A percentile compares a stretch with the other conserved stretches of the same genome.
phyloP scores from a whole-genome alignment of 2,329 filamentous ascomycete genomes.

The Calonectria hawksworthii region DNA sequence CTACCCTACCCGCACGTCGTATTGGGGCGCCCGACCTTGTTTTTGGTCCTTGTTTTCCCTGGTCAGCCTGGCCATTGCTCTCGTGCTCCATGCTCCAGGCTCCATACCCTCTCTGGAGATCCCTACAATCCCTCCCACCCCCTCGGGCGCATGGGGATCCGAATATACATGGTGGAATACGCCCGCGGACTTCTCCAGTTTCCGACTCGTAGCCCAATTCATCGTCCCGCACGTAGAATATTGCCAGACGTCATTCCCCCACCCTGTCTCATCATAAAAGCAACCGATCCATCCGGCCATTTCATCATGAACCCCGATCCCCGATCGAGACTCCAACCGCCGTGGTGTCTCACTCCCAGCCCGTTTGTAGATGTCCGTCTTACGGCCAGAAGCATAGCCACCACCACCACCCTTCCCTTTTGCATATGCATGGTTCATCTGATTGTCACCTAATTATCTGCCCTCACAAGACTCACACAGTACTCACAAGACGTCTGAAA shows the following conservation, averaged over 20 bases:
- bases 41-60: neutral
- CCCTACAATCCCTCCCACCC: neutral
- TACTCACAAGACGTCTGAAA: neutral
- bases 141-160: neutral
- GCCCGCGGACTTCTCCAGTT: neutral
- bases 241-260: neutral
- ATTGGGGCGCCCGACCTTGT: neutral
- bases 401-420: neutral
- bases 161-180: neutral
- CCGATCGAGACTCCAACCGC: slow-evolving; percentile 2
- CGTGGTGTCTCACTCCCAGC: slow-evolving; percentile 23
- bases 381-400: slow-evolving; percentile 9
- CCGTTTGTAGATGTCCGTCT: neutral
- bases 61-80: neutral
- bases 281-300: slow-evolving; percentile 16
- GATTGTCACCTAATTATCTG: neutral
- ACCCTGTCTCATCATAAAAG: slow-evolving; percentile 2
- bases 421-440: slow-evolving; percentile 4
- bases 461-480: neutral
- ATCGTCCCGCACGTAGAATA: neutral
- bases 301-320: slow-evolving; percentile 11
- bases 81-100: neutral
- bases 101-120: too few relatives aligned
- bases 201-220: neutral
- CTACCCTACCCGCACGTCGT: neutral